phyloP scores from a whole-genome alignment of 2,329 filamentous ascomycete species.

The Colletotrichum phormii region DNA sequence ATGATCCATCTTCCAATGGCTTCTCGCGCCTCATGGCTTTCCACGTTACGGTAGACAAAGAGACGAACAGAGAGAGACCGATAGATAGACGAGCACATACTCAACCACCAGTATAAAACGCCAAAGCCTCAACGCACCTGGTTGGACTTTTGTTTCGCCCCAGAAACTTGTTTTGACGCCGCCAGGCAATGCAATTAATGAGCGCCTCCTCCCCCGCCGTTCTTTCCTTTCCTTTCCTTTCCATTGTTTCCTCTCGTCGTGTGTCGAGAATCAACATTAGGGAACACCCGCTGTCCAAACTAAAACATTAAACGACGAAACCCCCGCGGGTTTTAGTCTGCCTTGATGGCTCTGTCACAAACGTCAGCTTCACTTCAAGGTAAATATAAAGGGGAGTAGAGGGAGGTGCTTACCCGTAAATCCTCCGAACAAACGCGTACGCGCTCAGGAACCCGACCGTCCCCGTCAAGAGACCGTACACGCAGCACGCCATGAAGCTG shows the following conservation, averaged over 20 bases:
- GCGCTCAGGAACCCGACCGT: slow-evolving; percentile 87
- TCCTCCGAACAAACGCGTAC: slow-evolving; percentile 85
- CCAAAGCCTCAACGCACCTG: slow-evolving; percentile 7
- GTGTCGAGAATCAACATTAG: slow-evolving; percentile 4
- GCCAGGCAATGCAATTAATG: slow-evolving; percentile 24
- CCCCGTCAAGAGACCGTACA: slow-evolving; percentile 84
- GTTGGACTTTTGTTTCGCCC: not conserved
- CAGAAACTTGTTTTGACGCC: slow-evolving; percentile 11
- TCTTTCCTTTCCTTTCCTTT: not conserved
- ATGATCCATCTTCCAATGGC: slow-evolving; percentile 10
- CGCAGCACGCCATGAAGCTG: slow-evolving; percentile 81
- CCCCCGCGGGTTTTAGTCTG: slow-evolving; percentile 49
- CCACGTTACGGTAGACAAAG: not conserved
- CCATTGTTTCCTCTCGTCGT: not conserved
- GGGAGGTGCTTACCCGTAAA: slow-evolving; percentile 74
- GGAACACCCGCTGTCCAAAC: not conserved
- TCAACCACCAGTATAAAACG: slow-evolving; percentile 22
- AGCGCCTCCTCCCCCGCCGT: not conserved
- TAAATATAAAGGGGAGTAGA: too few species aligned
- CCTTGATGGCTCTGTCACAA: slow-evolving; percentile 60
- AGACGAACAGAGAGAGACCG: not conserved
- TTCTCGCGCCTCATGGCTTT: not conserved
- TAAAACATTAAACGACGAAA: slow-evolving; percentile 3
- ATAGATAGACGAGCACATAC: not conserved
- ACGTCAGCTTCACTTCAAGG: slow-evolving; percentile 26